Conservation (phyloP, 331 rosid genomes). For the Quercus phellos region DNA sequence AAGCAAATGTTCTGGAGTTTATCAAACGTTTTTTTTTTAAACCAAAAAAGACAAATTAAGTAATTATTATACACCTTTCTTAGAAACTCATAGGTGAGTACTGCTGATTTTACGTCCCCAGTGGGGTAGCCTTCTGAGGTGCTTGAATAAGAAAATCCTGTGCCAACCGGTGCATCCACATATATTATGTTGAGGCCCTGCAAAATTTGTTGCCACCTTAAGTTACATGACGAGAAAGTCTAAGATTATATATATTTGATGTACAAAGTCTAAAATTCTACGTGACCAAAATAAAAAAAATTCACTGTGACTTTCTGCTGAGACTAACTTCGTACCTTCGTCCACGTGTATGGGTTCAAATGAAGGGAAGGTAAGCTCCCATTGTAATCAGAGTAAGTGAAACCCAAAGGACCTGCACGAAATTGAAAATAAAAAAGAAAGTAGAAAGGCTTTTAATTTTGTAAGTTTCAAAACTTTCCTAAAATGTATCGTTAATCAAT, state of each 20-base stretch:
- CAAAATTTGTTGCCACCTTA: neutral
- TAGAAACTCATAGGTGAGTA: neutral
- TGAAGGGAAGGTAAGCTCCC: slow-evolving; percentile 32
- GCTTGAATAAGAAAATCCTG: slow-evolving; percentile 27
- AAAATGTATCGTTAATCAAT: no score
- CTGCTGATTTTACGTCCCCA: neutral
- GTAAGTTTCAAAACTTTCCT: neutral
- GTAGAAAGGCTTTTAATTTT: no score
- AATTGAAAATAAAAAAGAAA: neutral
- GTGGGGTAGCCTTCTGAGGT: slow-evolving; percentile 15
- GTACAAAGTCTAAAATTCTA: neutral
- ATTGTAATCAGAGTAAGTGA: slow-evolving; percentile 11
- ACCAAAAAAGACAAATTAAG: neutral
- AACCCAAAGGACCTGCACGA: slow-evolving; percentile 35
- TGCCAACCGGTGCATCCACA: slow-evolving; percentile 28
- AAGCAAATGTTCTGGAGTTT: no score
- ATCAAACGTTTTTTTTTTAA: no score
- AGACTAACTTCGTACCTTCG: slow-evolving; percentile 1
- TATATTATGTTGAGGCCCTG: slow-evolving; percentile 21
- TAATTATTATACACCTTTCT: slow-evolving; percentile 1
- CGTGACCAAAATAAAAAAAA: neutral
- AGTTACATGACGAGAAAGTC: neutral
- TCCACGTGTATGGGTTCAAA: slow-evolving; percentile 39
- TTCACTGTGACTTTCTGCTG: no score
- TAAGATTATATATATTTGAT: neutral